These are phyloP conservation scores for Blastobotrys americana DNA, from an alignment of 805 yeast genomes.

Conservation along the genomic window DNA sequence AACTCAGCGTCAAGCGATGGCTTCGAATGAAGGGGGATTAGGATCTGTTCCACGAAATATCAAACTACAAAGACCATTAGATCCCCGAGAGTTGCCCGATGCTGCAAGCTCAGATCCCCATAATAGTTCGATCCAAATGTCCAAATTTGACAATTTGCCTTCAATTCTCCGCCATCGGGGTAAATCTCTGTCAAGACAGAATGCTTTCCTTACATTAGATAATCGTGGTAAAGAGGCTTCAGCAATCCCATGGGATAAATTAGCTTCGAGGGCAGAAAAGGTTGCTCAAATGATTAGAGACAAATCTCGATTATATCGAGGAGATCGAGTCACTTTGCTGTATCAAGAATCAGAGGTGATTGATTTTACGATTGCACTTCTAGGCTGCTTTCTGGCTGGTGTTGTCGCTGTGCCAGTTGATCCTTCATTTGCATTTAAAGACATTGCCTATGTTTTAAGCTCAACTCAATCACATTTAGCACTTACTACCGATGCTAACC, in stretches of 20 bases:
- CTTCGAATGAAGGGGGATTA: slow-evolving; percentile 9
- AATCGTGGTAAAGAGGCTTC: slow-evolving; percentile 71
- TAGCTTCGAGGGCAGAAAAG: slow-evolving; percentile 74
- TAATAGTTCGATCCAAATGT: slow-evolving; percentile 26
- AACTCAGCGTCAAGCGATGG: slow-evolving; percentile 12
- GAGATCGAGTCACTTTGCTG: slow-evolving; percentile 76
- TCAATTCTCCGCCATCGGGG: slow-evolving; percentile 70
- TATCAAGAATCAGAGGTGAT: slow-evolving; percentile 78
- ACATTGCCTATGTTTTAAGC: slow-evolving; percentile 63
- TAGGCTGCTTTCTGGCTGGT: slow-evolving; percentile 91
- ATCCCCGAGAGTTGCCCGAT: slow-evolving; percentile 46
- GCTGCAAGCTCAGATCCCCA: slow-evolving; percentile 33
- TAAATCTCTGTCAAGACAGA: slow-evolving; percentile 52
- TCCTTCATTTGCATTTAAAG: slow-evolving; percentile 59
- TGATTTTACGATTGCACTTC: slow-evolving; percentile 77
- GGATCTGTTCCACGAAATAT: slow-evolving; percentile 9
- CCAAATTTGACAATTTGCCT: slow-evolving; percentile 54
- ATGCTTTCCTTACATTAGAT: slow-evolving; percentile 68
- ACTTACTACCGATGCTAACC: slow-evolving; percentile 71
- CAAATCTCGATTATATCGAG: slow-evolving; percentile 63
- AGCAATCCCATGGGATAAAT: slow-evolving; percentile 82
- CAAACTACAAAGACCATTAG: slow-evolving; percentile 50
- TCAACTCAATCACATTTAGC: slow-evolving; percentile 72
- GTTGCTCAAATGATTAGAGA: slow-evolving; percentile 78
- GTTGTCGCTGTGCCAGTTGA: slow-evolving; percentile 92